Conservation (phyloP, 495 filamentous ascomycete genomes). For the Penicillium samsonianum region DNA sequence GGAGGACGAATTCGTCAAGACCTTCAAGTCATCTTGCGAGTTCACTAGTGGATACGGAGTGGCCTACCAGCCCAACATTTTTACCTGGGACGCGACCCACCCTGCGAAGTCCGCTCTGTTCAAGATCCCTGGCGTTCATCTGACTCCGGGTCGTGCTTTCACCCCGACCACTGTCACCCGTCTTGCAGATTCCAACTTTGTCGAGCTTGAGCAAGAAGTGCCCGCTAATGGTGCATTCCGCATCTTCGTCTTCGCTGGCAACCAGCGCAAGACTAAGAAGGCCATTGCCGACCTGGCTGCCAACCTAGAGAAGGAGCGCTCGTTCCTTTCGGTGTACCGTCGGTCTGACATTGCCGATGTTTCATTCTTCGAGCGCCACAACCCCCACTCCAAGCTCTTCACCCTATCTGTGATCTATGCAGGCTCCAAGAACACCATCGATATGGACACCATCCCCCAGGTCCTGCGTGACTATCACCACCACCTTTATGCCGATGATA, state of each 20-base stretch:
- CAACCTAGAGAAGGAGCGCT: slow-evolving; percentile 61
- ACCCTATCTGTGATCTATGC: slow-evolving; percentile 75
- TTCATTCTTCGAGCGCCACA: slow-evolving; percentile 76
- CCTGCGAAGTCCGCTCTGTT: slow-evolving; percentile 70
- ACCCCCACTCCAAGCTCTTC: slow-evolving; percentile 80
- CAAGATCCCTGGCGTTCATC: slow-evolving; percentile 58
- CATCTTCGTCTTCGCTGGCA: slow-evolving; percentile 80
- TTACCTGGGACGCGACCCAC: slow-evolving; percentile 74
- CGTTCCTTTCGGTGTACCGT: slow-evolving; percentile 68
- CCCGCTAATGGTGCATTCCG: slow-evolving; percentile 86
- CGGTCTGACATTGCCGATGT: slow-evolving; percentile 62
- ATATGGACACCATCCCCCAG: slow-evolving; percentile 65
- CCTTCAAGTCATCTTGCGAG: slow-evolving; percentile 65
- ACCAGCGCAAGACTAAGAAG: slow-evolving; percentile 55
- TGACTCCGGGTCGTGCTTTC: slow-evolving; percentile 70
- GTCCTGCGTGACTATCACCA: slow-evolving; percentile 72
- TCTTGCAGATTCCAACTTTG: slow-evolving; percentile 80
- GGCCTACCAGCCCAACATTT: slow-evolving; percentile 59
- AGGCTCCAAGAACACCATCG: slow-evolving; percentile 59
- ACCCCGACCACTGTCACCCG: slow-evolving; percentile 76
- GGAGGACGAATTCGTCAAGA: slow-evolving; percentile 64
- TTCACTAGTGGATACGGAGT: slow-evolving; percentile 69
- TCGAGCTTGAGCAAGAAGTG: slow-evolving; percentile 85
- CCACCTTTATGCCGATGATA: slow-evolving; percentile 84
- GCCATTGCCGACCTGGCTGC: slow-evolving; percentile 69